Percentiles rank a stretch among this genome's conserved stretches.
phyloP scores from a whole-genome alignment of 768 basidiomycete species.

The Boletus pseudopeckii region DNA sequence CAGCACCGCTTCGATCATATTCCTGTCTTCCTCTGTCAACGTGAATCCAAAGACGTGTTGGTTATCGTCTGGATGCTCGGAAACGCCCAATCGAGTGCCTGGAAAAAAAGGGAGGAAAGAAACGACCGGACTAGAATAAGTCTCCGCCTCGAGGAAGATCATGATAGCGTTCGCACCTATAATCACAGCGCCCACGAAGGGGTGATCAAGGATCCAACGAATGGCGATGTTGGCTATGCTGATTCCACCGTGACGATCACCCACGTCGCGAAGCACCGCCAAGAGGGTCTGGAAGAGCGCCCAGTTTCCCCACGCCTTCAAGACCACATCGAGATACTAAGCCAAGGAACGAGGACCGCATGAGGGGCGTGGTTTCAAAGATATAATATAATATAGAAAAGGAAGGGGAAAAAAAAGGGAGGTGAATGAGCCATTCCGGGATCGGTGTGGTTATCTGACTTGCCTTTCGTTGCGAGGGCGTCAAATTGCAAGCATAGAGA shows the following conservation, averaged over 20 bases:
- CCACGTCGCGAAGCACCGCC: constrained; percentile 55
- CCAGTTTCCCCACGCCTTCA: constrained; percentile 79
- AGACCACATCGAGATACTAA: constrained; percentile 84
- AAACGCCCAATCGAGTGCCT: constrained; percentile 74
- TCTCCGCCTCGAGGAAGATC: background rate
- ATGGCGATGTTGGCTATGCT: constrained; percentile 79
- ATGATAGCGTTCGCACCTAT: constrained; percentile 46
- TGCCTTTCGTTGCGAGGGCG: constrained; percentile 83
- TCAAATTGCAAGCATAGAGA: constrained; percentile 61
- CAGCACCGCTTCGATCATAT: constrained; percentile 62
- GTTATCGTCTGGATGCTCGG: constrained; percentile 73
- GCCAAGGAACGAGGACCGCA: background rate
- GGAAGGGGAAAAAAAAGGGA: background rate
- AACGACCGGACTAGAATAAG: background rate
- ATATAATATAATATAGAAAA: background rate
- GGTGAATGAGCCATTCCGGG: background rate
- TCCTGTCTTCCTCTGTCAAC: constrained; percentile 54
- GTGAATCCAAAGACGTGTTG: constrained; percentile 55
- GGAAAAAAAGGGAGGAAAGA: background rate
- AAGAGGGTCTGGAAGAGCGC: constrained; percentile 68
- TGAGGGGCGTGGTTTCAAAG: background rate
- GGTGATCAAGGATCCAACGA: constrained; percentile 80
- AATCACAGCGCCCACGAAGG: constrained; percentile 74
- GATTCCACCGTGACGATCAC: constrained; percentile 58
- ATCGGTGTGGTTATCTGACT: constrained; percentile 8